phyloP scores from a whole-genome alignment of 2,329 filamentous ascomycete species.

The Alternaria postmessia region DNA sequence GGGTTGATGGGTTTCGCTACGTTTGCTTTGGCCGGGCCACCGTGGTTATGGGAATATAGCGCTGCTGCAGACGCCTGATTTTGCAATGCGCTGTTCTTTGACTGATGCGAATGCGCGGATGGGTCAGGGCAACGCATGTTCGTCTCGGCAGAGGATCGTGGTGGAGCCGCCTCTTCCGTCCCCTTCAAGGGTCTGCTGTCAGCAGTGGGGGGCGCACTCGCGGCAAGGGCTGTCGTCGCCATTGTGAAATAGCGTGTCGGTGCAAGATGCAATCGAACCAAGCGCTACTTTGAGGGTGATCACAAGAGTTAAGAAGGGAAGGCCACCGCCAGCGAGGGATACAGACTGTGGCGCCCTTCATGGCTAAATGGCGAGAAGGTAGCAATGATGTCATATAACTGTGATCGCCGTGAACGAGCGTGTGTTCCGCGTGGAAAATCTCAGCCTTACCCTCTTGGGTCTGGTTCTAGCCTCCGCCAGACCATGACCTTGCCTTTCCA shows the following conservation, averaged over 20 bases:
- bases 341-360: constrained; percentile 19
- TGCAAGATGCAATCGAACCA: background rate
- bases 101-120: constrained; percentile 46
- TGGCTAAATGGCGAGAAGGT: constrained; percentile 37
- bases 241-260: constrained; percentile 22
- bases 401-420: constrained; percentile 28
- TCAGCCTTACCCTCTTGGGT: constrained; percentile 19
- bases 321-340: constrained; percentile 3
- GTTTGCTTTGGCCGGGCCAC: constrained; percentile 33
- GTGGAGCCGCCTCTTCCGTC: constrained; percentile 33
- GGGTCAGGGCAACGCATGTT: constrained; percentile 54
- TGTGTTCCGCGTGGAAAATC: constrained; percentile 9
- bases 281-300: constrained; percentile 1
- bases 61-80: constrained; percentile 68
- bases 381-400: constrained; percentile 40
- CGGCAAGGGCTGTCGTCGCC: constrained; percentile 36
- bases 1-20: constrained; percentile 36
- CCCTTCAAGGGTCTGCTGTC: constrained; percentile 30
- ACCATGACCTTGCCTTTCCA: constrained; percentile 15
- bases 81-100: constrained; percentile 51
- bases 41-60: constrained; percentile 61
- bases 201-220: constrained; percentile 31
- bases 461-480: constrained; percentile 14
- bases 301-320: background rate
- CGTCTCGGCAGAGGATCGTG: constrained; percentile 24